phyloP scores from a whole-genome alignment of 2,329 filamentous ascomycete genomes.

The Pseudogymnoascus sp. region DNA sequence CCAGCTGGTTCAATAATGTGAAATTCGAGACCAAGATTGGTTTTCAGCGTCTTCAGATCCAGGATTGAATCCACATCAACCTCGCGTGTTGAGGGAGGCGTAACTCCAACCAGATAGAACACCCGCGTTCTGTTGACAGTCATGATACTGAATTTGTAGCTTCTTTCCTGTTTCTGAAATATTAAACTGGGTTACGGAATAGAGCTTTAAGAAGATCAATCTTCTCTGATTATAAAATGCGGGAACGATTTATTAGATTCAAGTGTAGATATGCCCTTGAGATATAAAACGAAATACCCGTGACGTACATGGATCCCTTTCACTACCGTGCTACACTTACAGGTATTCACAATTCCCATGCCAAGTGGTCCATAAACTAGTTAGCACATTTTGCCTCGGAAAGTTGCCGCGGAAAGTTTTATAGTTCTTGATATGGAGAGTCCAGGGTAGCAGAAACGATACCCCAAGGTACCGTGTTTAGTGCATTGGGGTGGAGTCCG shows the following conservation, averaged over 20 bases:
- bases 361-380: background rate
- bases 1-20: background rate
- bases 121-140: background rate
- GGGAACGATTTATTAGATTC: background rate
- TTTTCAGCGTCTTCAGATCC: background rate
- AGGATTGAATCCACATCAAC: background rate
- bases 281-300: background rate
- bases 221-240: background rate
- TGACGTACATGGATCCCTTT: background rate
- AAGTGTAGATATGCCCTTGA: background rate
- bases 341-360: background rate
- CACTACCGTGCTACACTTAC: background rate
- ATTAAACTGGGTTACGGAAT: background rate
- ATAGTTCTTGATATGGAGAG: background rate
- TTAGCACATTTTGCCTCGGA: background rate
- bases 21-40: background rate
- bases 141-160: background rate
- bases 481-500: background rate
- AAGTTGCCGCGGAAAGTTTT: background rate
- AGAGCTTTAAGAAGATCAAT: background rate
- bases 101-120: background rate
- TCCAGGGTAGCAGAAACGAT: background rate
- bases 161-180: background rate
- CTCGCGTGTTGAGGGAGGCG: background rate
- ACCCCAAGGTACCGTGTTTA: background rate